Evolutionary conservation across 495 filamentous ascomycete genomes (phyloP).

Genomic region (Annulohypoxylon bovei): DNA sequence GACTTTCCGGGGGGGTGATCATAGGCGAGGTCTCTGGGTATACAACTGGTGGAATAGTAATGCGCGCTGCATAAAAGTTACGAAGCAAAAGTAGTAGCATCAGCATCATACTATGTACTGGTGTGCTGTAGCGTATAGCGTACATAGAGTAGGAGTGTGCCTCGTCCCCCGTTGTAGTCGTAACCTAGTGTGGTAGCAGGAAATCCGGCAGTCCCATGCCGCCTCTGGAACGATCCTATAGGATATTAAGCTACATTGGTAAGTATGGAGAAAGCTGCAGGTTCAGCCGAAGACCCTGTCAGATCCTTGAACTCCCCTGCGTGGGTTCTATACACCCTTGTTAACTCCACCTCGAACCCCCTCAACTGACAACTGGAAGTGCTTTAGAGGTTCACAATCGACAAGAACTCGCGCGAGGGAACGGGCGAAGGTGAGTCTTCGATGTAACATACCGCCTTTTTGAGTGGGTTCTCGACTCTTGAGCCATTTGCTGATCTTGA

Average conservation of each 20-base stretch:
- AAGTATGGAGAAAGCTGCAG: conserved; percentile 43
- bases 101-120: conserved; percentile 12
- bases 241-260: conserved; percentile 36
- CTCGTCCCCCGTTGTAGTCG: conserved; percentile 20
- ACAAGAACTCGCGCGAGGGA: conserved; percentile 14
- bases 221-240: conserved; percentile 33
- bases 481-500: conserved; percentile 36
- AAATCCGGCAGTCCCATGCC: conserved; percentile 44
- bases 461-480: conserved; percentile 17
- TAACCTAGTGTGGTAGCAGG: conserved; percentile 38
- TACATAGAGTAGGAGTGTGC: conserved; percentile 16
- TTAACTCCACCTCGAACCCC: conserved; percentile 34
- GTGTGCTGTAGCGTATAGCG: conserved; percentile 18
- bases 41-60: conserved; percentile 6
- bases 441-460: conserved; percentile 41
- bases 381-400: conserved; percentile 32
- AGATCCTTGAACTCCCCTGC: conserved; percentile 41
- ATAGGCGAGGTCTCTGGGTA: conserved; percentile 16
- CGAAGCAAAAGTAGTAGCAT: conserved; percentile 32
- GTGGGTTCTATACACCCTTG: conserved; percentile 35
- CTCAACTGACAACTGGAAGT: conserved; percentile 43
- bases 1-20: background rate
- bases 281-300: conserved; percentile 41
- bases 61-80: background rate
- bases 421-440: conserved; percentile 15